Evolutionary conservation across 2,329 filamentous ascomycete species (phyloP).

Genomic region (Xylaria sp.): DNA sequence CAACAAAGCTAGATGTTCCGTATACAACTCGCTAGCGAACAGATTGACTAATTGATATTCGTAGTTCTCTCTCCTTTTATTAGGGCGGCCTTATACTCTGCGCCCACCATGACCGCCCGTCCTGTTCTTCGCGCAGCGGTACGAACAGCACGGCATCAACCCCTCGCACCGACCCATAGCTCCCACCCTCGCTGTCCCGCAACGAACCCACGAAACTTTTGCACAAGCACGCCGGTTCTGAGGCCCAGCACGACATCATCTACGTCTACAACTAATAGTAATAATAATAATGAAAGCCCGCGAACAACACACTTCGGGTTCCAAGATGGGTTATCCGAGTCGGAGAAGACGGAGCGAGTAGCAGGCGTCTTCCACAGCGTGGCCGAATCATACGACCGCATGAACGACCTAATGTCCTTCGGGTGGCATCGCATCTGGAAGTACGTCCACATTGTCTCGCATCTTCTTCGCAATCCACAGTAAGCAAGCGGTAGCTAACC

Average conservation of each 20-base stretch:
- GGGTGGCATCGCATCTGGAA: slow-evolving; percentile 98
- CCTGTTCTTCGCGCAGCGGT: slow-evolving; percentile 43
- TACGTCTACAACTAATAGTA: slow-evolving; percentile 18
- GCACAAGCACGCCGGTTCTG: slow-evolving; percentile 40
- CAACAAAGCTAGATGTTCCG: neutral
- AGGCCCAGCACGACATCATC: slow-evolving; percentile 40
- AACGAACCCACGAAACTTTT: slow-evolving; percentile 40
- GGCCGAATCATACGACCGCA: slow-evolving; percentile 92
- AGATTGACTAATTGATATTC: neutral
- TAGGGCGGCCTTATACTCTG: slow-evolving; percentile 3
- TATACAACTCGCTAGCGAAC: neutral
- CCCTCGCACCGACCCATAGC: slow-evolving; percentile 26
- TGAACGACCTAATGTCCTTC: slow-evolving; percentile 99
- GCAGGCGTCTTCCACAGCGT: slow-evolving; percentile 94
- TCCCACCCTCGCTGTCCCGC: slow-evolving; percentile 11
- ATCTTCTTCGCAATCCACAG: slow-evolving; percentile 7
- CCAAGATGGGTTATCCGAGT: slow-evolving; percentile 79
- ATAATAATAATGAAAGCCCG: slow-evolving; percentile 34
- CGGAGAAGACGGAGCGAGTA: slow-evolving; percentile 78
- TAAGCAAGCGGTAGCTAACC: neutral
- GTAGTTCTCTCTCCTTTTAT: neutral
- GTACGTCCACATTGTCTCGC: slow-evolving; percentile 54
- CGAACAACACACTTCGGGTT: slow-evolving; percentile 91
- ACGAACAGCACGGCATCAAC: slow-evolving; percentile 38
- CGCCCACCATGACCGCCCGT: slow-evolving; percentile 47